Evolutionary conservation across 1,284 basidiomycete species (phyloP), one percentile per base, ranked within the genome.

Genomic region (Xerocomus minutiporus): DNA sequence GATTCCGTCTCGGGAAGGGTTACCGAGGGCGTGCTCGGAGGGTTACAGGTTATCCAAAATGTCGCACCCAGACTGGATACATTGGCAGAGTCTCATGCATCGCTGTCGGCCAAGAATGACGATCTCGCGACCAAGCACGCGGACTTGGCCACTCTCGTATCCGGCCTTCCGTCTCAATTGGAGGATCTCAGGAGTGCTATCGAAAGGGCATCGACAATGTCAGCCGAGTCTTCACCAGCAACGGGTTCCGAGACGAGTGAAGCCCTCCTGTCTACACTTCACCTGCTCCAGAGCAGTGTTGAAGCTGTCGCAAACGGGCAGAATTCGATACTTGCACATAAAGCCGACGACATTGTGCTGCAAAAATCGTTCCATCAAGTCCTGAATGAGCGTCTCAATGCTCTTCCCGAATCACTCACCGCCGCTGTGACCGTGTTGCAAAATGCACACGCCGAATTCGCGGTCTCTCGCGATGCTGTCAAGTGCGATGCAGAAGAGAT

Each of bases 401-500:
- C 71, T 2, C 71, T 91, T 35, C 86, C 87, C 1, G 80, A 83
- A 28, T 69, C 75, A 3, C 73, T 91, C 54, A 68, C 78, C 20
- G 66, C 76, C n/a, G 76, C 81, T 0, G 77, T 77, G 13, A 74
- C 75, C 52, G 74, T 77, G 23, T 63, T 89, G 12, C 81, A 86
- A 59, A 76, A 72, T 31, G 76, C 79, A 15, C 80, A 88, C 53
- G 75, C 78, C 7, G 86, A 88, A 54, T 75, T 89, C 48, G 69
- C 76, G 11, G 62, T 80, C 6, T 78, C 82, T 2, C 77, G 75
- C 8, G 78, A 82, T 53, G 73, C 74, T 8, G 74, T 75, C 25
- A 79, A 79, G 63, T 79, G 79, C 42, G 84, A 88, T 60, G 67
- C 82, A 35, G 84, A 89, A 15, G 88, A 90, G 48, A 73, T 88